Conservation (phyloP, 2,329 filamentous ascomycete genomes). For the Trichoderma hamatum region DNA sequence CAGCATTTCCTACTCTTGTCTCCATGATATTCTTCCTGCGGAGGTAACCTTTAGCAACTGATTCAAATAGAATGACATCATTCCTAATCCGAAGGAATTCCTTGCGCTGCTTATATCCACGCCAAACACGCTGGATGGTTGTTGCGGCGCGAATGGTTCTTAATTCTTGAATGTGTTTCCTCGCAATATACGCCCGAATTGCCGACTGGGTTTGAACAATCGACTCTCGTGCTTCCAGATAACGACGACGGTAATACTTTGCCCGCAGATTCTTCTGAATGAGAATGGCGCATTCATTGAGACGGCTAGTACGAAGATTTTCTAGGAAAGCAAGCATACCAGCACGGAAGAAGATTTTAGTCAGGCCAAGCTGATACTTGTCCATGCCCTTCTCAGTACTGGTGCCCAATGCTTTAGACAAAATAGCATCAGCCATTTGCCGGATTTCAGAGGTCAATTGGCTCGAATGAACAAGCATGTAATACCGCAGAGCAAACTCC, state of each 20-base stretch:
- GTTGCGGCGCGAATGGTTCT: slow-evolving; percentile 85
- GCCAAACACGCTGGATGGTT: slow-evolving; percentile 94
- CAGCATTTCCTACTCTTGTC: slow-evolving; percentile 89
- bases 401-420: slow-evolving; percentile 83
- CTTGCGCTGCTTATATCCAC: slow-evolving; percentile 86
- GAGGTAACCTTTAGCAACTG: slow-evolving; percentile 87
- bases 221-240: slow-evolving; percentile 81
- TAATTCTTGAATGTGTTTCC: slow-evolving; percentile 76
- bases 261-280: slow-evolving; percentile 98
- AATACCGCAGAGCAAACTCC: slow-evolving; percentile 95
- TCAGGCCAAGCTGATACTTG: slow-evolving; percentile 96
- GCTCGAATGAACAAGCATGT: slow-evolving; percentile 90
- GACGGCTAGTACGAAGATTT: slow-evolving; percentile 83
- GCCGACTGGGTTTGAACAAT: slow-evolving; percentile 80
- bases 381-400: slow-evolving; percentile 74
- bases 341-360: slow-evolving; percentile 98
- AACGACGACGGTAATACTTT: slow-evolving; percentile 92
- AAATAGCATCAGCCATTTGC: slow-evolving; percentile 89
- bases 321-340: slow-evolving; percentile 98
- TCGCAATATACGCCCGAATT: slow-evolving; percentile 75
- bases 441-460: slow-evolving; percentile 94
- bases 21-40: slow-evolving; percentile 91
- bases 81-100: slow-evolving; percentile 75
- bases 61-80: slow-evolving; percentile 86
- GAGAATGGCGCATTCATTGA: slow-evolving; percentile 94